A percentile compares a stretch with the other conserved stretches of the same genome.
These are phyloP conservation scores for Phytophthora fragariaefolia DNA, from an alignment of 352 stramenopile genomes.

Conservation along the genomic window DNA sequence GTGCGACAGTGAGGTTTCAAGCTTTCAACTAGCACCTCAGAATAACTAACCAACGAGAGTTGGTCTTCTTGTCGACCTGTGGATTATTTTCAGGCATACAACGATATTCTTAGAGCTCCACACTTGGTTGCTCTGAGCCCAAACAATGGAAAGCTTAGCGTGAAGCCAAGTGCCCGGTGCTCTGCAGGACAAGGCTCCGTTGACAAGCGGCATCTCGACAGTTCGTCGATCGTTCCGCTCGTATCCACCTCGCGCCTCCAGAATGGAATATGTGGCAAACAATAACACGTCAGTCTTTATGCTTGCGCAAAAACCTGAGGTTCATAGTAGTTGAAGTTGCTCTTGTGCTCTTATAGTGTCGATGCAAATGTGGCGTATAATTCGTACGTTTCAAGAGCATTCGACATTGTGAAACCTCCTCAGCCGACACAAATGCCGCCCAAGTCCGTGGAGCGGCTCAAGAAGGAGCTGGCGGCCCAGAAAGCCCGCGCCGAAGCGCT, in stretches of 20 bases:
- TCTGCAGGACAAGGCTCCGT: slow-evolving; percentile 4
- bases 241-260: not conserved
- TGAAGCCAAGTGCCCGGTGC: slow-evolving; percentile 8
- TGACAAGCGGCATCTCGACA: slow-evolving; percentile 8
- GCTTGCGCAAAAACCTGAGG: too few relatives aligned
- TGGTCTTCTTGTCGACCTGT: too few relatives aligned
- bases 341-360: not conserved
- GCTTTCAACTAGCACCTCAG: slow-evolving; percentile 12
- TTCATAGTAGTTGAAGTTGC: not conserved
- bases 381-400: too few relatives aligned
- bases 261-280: not conserved
- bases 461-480: slow-evolving; percentile 70
- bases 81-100: slow-evolving; percentile 18
- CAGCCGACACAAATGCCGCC: slow-evolving; percentile 27
- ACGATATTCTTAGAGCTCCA: slow-evolving; percentile 11
- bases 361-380: too few relatives aligned
- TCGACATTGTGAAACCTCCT: too few relatives aligned
- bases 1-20: slow-evolving; percentile 17
- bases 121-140: not conserved
- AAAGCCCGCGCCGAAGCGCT: slow-evolving; percentile 67
- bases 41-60: slow-evolving; percentile 32
- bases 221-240: slow-evolving; percentile 2
- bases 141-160: not conserved
- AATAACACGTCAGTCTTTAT: too few relatives aligned
- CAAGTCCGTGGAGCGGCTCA: slow-evolving; percentile 53